Base-by-base conservation (phyloP, 495 filamentous ascomycete species). In the Articulospora tetracladia region DNA sequence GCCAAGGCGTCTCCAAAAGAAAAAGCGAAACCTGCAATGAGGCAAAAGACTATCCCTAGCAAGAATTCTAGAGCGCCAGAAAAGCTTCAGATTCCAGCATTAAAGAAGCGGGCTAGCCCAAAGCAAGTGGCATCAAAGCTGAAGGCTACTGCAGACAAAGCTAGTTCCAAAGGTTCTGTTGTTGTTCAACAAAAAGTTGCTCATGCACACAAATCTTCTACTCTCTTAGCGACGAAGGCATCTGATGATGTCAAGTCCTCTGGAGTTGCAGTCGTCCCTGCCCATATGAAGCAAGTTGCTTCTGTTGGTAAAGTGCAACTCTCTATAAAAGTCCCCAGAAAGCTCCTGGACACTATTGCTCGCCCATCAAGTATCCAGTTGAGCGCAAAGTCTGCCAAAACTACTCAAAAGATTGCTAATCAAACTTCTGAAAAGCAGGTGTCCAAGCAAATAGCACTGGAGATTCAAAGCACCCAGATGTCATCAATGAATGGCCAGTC, bases 1-100 rank as follows among this genome's bases (percentile, higher is more conserved):
- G 34, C 36, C 48, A 63, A 57, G 28, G 57, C 12, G 30, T 34
- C 32, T 71, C 69, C 19, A 55, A 57, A 13, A 25, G 36, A 53
- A 28, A 44, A 47, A 32, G 24, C 36, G 17, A 27, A 24, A 10
- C 19, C 22, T 12, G 46, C 46, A 32, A 34, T 27, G 1, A 41
- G 30, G 39, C 23, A 28, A 19, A 17, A 55, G 6, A 17, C 20
- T 13, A n/a, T 12, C 11, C 11, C 4, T 11, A 17, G 26, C 27
- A 55, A n/a, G 28, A 36, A 55, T 2, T 44, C 36, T 23, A 22
- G 27, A 15, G 3, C 32, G 11, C 12, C n/a, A 59, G 30, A 12
- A 24, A 12, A 32, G n/a, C 8, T 52, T 32, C 12, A 52, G 23
- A 24, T 28, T 32, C 25, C 17, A 19, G 22, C 6, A 17, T 6